These are phyloP conservation scores for Chrysanthemum lavandulifolium DNA, from an alignment of 129 eudicot species.

Conservation along the genomic window DNA sequence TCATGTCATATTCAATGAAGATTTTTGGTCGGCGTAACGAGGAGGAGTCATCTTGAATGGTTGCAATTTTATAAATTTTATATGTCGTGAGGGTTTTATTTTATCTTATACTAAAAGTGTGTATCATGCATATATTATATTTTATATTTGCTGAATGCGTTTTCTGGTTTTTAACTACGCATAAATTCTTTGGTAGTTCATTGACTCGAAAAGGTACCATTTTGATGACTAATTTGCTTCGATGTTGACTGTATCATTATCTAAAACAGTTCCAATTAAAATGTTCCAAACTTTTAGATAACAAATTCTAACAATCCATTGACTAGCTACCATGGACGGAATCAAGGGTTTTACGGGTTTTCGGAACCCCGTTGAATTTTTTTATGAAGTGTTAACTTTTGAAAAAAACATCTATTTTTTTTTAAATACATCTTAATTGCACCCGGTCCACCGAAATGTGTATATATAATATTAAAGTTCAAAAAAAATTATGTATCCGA, in stretches of 20 bases:
- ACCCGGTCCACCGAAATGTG: too few species aligned
- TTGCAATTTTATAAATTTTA: not conserved
- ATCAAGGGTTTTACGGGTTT: too few species aligned
- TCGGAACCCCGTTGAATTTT: too few species aligned
- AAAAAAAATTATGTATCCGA: too few species aligned
- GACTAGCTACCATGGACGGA: too few species aligned
- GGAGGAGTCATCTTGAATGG: not conserved
- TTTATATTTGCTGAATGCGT: too few species aligned
- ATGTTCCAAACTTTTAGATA: not conserved
- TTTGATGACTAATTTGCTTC: not conserved
- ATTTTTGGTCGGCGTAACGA: conserved; percentile 23
- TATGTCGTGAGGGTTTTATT: too few species aligned
- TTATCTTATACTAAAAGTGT: too few species aligned
- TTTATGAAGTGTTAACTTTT: too few species aligned
- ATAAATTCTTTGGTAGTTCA: not conserved
- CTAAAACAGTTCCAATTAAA: not conserved
- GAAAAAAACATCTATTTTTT: too few species aligned
- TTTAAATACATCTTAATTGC: too few species aligned
- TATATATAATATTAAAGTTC: too few species aligned
- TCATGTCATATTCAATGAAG: conserved; percentile 20
- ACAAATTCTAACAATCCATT: not conserved
- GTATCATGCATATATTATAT: not conserved
- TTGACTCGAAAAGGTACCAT: not conserved
- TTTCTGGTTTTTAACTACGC: not conserved
- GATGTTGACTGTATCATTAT: not conserved